Base-by-base conservation (phyloP, 306 rosid genomes). In the Trifolium dubium region DNA sequence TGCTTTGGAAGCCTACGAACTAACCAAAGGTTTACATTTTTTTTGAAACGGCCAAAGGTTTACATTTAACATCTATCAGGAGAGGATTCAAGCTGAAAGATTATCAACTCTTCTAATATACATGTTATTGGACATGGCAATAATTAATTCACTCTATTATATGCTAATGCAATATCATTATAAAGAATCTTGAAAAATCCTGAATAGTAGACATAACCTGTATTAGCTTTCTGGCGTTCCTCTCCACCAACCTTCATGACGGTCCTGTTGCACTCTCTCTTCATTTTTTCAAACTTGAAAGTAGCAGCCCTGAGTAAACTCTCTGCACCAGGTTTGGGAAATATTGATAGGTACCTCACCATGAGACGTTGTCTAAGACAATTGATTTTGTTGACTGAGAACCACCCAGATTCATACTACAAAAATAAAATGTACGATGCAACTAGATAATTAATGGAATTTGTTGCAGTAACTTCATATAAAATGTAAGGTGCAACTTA, bases 361-460 rank as follows among this genome's bases (percentile, higher is more conserved):
- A 86, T 86, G 71, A 89, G 73, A 56, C 92, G 84, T 67, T 88
- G 85, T 77, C 90, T 87, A 75, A 89, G 61, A 84, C 88, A 88
- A 80, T 82, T 86, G 69, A 86, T 82, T 78, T 77, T 43, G 53
- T 75, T 77, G 58, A 30, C 62, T 40, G 96, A 81, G 83, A 89
- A 89, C 97, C 98, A 93, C 54, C 98, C 96, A n/a, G 90, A 70
- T 78, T 40, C 94, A 79, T 40, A 85, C 96, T 93, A 85, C 85
- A 85, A 69, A 72, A 44, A 35, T 76, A 81, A 64, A 43, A 78
- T 71, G 77, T 35, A 46, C 69, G 68, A 77, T 47, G 64, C 65
- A 68, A 74, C 60, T 10, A 37, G 29, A 63, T 49, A 56, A 46
- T 39, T 67, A 19, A 56, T 23, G 55, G 43, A 71, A 46, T 61